Conservation (phyloP, 495 filamentous ascomycete genomes). For the Tricharina praecox region DNA sequence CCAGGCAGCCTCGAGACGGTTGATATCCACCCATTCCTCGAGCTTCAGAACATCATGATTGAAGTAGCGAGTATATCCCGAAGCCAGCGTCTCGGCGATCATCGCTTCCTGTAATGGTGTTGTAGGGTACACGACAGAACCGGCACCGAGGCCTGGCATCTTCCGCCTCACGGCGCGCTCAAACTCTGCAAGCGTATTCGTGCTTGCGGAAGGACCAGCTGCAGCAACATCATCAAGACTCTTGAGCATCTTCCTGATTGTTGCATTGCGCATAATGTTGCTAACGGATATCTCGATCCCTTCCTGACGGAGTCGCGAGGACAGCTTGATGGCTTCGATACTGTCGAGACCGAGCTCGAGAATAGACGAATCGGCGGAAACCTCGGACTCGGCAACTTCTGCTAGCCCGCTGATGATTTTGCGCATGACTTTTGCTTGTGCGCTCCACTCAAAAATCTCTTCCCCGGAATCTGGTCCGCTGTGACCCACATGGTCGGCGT, state of each 20-base stretch:
- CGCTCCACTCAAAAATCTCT: conserved; percentile 38
- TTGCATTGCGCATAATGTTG: conserved; percentile 50
- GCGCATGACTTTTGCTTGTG: conserved; percentile 34
- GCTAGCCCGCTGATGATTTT: conserved; percentile 45
- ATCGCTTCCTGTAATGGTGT: conserved; percentile 73
- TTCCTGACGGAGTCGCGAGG: conserved; percentile 42
- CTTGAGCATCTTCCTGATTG: conserved; percentile 38
- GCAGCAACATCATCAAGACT: too few species aligned
- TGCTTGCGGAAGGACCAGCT: conserved; percentile 5
- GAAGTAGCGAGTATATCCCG: conserved; percentile 53
- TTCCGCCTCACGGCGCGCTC: conserved; percentile 26
- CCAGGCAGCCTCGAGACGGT: conserved; percentile 43
- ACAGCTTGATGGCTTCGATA: conserved; percentile 51
- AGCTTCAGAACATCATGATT: conserved; percentile 56
- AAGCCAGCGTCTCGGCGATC: conserved; percentile 54
- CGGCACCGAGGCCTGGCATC: conserved; percentile 27
- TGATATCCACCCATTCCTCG: conserved; percentile 32
- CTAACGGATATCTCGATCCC: conserved; percentile 47
- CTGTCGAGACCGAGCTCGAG: conserved; percentile 52
- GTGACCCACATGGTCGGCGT: not conserved
- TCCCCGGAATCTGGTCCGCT: not conserved
- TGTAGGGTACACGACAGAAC: conserved; percentile 42
- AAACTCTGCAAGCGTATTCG: conserved; percentile 18
- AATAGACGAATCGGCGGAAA: conserved; percentile 41
- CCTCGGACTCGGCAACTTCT: conserved; percentile 31